phyloP scores from a whole-genome alignment of 73 alveolate species.

The Paramecium caudatum region DNA sequence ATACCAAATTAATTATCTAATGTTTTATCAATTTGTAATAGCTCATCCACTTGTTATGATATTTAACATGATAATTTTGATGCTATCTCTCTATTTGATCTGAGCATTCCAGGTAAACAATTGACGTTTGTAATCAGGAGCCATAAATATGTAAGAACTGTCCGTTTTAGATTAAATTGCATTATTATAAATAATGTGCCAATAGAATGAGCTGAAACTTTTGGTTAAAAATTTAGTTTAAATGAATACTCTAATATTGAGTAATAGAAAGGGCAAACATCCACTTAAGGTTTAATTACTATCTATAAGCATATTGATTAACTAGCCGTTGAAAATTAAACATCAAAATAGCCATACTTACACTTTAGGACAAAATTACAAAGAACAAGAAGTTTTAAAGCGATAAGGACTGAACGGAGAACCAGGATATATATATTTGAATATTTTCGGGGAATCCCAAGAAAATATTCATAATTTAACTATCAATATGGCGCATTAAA shows the following conservation, averaged over 20 bases:
- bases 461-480: conserved; percentile 53
- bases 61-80: neutral
- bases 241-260: too few species aligned
- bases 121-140: neutral
- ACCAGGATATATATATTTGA: too few species aligned
- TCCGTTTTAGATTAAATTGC: neutral
- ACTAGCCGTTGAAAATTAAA: too few species aligned
- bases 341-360: too few species aligned
- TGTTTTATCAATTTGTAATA: conserved; percentile 11
- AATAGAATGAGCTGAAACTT: too few species aligned
- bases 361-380: conserved; percentile 93
- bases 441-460: neutral
- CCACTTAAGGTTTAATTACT: too few species aligned
- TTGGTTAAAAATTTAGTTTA: too few species aligned
- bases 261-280: too few species aligned
- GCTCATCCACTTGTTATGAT: neutral
- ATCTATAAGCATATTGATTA: too few species aligned
- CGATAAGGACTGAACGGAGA: neutral
- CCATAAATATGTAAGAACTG: neutral
- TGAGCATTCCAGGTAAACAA: neutral
- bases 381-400: conserved; percentile 83
- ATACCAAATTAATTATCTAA: too few species aligned
- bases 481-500: conserved; percentile 78
- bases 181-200: too few species aligned
- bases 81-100: neutral